Conservation (phyloP, 257 asterid genomes). For the Schizonepeta tenuifolia region DNA sequence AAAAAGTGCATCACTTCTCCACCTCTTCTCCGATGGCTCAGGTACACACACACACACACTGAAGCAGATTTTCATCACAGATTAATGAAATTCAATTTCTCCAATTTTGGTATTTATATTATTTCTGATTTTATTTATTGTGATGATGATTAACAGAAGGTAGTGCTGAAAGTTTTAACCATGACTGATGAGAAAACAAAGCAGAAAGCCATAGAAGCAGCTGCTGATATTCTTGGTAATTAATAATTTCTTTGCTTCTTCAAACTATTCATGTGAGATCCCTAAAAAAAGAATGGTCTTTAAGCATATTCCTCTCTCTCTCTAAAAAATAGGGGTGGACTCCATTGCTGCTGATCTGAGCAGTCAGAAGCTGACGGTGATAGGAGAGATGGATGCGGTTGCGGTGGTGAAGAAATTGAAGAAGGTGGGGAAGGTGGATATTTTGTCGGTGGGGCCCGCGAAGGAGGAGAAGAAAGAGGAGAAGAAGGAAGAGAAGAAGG, state of each 20-base stretch:
- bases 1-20: constrained; percentile 3
- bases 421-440: constrained; percentile 60
- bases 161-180: constrained; percentile 57
- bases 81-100: constrained; percentile 12
- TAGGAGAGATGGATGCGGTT: constrained; percentile 69
- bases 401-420: constrained; percentile 64
- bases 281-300: neutral
- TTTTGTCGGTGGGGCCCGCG: constrained; percentile 56
- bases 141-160: constrained; percentile 45
- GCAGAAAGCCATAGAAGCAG: constrained; percentile 75
- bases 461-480: constrained; percentile 54
- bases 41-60: constrained; percentile 28
- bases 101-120: neutral
- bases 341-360: constrained; percentile 59
- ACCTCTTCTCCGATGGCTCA: constrained; percentile 48
- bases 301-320: neutral
- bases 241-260: constrained; percentile 1
- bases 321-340: constrained; percentile 53
- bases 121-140: neutral
- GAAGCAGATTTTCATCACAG: neutral
- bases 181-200: constrained; percentile 72
- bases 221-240: constrained; percentile 61
- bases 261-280: neutral
- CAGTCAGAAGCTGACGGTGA: constrained; percentile 61
- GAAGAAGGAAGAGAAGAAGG: constrained; percentile 44